Evolutionary conservation across 768 basidiomycete genomes (phyloP).

Genomic region (Harrya chromipes): DNA sequence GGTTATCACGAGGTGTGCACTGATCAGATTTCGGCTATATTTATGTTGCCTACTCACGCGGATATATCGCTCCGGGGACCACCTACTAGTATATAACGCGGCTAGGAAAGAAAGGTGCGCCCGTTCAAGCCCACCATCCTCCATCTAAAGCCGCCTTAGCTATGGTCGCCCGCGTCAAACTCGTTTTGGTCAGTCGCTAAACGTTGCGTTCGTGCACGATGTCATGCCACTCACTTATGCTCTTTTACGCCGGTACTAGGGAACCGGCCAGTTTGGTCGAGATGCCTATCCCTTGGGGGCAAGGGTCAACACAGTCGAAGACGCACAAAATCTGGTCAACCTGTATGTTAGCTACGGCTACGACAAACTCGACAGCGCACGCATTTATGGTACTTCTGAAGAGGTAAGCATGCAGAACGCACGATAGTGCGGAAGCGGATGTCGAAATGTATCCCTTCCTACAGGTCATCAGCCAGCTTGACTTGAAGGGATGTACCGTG

Average conservation of each 20-base stretch:
- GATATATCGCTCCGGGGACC: too few species aligned
- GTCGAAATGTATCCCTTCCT: neutral
- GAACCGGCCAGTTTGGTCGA: conserved; percentile 16
- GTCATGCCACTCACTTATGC: neutral
- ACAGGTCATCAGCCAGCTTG: conserved; percentile 14
- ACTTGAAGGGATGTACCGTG: conserved; percentile 16
- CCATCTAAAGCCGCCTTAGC: neutral
- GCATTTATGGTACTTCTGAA: conserved; percentile 15
- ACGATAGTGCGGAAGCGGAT: too few species aligned
- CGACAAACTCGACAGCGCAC: conserved; percentile 12
- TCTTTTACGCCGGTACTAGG: conserved; percentile 1
- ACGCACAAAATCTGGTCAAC: conserved; percentile 21
- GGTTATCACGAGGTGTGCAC: too few species aligned
- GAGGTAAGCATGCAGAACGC: neutral
- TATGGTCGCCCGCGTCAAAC: conserved; percentile 7
- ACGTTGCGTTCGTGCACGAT: neutral
- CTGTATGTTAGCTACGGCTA: conserved; percentile 13
- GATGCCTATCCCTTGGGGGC: conserved; percentile 3
- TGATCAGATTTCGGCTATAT: too few species aligned
- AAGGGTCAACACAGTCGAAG: conserved; percentile 11
- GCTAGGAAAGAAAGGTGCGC: neutral
- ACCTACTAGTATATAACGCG: neutral
- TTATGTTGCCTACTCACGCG: too few species aligned
- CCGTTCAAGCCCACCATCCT: neutral
- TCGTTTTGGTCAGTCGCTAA: conserved; percentile 3